Conservation (phyloP, 495 filamentous ascomycete species). For the Margaritispora aquatica region DNA sequence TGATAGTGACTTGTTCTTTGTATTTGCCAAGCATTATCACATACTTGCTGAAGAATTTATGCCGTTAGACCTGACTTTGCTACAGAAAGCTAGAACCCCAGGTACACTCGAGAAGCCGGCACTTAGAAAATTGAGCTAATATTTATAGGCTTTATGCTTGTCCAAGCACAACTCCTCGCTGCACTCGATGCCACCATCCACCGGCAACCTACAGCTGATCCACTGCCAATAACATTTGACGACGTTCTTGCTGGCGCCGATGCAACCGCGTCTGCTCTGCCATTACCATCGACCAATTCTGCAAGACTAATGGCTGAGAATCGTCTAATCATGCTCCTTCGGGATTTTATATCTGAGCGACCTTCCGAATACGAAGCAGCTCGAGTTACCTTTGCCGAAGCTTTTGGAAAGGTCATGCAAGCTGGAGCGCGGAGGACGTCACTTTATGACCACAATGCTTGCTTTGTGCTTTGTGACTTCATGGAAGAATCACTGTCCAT, state of each 20-base stretch:
- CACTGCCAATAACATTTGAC: conserved; percentile 64
- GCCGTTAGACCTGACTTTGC: conserved; percentile 49
- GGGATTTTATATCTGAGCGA: conserved; percentile 76
- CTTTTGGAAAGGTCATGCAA: conserved; percentile 68
- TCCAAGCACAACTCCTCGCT: conserved; percentile 80
- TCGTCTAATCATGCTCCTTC: conserved; percentile 76
- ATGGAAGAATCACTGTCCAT: conserved; percentile 63
- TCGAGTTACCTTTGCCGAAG: conserved; percentile 69
- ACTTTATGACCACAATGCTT: conserved; percentile 79
- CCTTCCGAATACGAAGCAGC: conserved; percentile 46
- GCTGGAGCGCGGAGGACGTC: conserved; percentile 70
- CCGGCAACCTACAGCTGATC: conserved; percentile 50
- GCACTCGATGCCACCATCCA: conserved; percentile 83
- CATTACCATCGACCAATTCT: conserved; percentile 59
- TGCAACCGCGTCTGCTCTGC: conserved; percentile 60
- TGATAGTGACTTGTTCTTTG: conserved; percentile 89
- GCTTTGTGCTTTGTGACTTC: conserved; percentile 89
- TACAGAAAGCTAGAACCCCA: conserved; percentile 65
- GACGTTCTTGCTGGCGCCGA: conserved; percentile 72
- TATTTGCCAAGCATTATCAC: conserved; percentile 89
- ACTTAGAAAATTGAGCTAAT: background rate
- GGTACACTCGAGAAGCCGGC: no score
- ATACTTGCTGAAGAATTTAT: conserved; percentile 77
- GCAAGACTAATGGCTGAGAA: conserved; percentile 88
- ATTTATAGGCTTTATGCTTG: conserved; percentile 50